Evolutionary conservation across 2,329 filamentous ascomycete species (phyloP).

Genomic region (Colletotrichum sp.): DNA sequence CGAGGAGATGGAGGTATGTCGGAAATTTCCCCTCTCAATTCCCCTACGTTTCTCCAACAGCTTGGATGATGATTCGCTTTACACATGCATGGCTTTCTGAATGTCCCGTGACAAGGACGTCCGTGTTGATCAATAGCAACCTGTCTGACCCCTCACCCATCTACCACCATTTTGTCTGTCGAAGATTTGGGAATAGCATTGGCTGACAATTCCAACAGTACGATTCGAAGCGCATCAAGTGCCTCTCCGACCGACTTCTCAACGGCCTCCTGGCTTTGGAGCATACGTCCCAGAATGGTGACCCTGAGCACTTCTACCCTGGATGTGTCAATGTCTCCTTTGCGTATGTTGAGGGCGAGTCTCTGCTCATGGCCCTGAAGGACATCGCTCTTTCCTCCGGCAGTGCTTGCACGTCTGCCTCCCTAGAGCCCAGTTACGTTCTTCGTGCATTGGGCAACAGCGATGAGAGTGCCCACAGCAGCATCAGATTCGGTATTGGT

Average conservation of each 20-base stretch:
- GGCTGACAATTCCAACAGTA: conserved; percentile 63
- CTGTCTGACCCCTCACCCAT: conserved; percentile 58
- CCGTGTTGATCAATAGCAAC: conserved; percentile 70
- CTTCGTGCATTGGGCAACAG: conserved; percentile 93
- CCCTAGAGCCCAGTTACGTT: conserved; percentile 95
- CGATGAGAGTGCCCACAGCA: conserved; percentile 96
- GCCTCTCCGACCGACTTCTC: conserved; percentile 82
- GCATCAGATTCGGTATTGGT: conserved; percentile 96
- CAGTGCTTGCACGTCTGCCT: conserved; percentile 96
- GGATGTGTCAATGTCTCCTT: conserved; percentile 99
- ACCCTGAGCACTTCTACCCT: conserved; percentile 83
- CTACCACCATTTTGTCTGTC: background rate
- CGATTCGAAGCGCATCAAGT: conserved; percentile 83
- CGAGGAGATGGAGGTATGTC: conserved; percentile 86
- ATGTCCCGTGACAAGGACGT: conserved; percentile 66
- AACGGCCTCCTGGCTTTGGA: conserved; percentile 87
- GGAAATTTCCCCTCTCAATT: conserved; percentile 7
- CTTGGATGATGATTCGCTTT: conserved; percentile 78
- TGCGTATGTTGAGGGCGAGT: conserved; percentile 97
- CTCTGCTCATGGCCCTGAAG: conserved; percentile 96
- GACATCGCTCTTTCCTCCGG: conserved; percentile 97
- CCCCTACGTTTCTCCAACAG: conserved; percentile 19
- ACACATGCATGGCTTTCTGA: conserved; percentile 93
- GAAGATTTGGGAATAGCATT: background rate
- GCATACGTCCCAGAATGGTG: conserved; percentile 91